Evolutionary conservation across 768 basidiomycete genomes (phyloP).

Genomic region (Macrolepiota fuliginosa): DNA sequence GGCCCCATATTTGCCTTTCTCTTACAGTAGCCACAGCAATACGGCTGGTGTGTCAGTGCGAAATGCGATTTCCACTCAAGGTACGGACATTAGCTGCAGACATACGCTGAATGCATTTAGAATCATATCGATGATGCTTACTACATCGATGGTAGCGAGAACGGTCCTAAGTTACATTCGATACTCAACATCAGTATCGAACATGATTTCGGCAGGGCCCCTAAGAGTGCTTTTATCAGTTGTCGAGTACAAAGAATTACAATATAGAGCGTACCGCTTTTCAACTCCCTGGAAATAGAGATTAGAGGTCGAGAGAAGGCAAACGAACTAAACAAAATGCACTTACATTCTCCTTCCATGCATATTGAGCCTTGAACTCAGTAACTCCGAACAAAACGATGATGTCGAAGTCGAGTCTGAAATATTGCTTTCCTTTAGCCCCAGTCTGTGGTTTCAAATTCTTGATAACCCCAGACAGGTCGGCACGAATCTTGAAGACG

Average conservation of each 20-base stretch:
- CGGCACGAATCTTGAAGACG: constrained; percentile 21
- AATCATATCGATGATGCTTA: no score
- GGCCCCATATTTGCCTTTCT: no score
- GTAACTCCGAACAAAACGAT: constrained; percentile 43
- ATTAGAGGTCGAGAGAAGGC: neutral
- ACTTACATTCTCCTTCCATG: constrained; percentile 40
- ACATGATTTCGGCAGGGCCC: neutral
- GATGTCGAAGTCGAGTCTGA: constrained; percentile 31
- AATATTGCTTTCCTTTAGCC: constrained; percentile 16
- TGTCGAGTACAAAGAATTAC: neutral
- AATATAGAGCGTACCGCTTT: constrained; percentile 13
- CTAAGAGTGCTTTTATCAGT: neutral
- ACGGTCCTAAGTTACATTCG: neutral
- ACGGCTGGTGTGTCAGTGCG: no score
- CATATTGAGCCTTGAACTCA: constrained; percentile 44
- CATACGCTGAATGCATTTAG: no score
- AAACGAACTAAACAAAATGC: neutral
- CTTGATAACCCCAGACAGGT: constrained; percentile 15
- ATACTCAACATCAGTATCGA: neutral
- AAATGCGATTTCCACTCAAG: no score
- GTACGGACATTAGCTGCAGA: no score
- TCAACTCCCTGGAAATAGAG: constrained; percentile 17
- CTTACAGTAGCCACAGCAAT: no score
- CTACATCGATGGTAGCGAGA: neutral
- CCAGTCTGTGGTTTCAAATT: constrained; percentile 5